Evolutionary conservation across 768 basidiomycete genomes (phyloP).

Genomic region (Kwoniella dejecticola): DNA sequence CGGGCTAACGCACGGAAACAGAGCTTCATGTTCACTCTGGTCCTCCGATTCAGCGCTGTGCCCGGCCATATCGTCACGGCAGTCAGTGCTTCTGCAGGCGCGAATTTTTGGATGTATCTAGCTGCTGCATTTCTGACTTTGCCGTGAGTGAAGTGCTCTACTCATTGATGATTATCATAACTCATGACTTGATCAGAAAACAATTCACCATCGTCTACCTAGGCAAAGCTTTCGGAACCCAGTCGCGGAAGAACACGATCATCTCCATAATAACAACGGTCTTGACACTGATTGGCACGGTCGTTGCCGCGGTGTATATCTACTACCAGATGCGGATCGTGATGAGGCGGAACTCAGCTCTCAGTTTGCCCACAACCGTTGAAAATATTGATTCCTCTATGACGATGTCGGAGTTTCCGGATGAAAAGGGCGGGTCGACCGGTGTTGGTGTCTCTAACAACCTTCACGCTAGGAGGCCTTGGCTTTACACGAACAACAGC

Average conservation of each 20-base stretch:
- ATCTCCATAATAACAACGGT: conserved; percentile 42
- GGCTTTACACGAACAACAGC: conserved; percentile 21
- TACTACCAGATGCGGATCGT: conserved; percentile 54
- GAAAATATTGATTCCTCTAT: neutral
- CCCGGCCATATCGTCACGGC: conserved; percentile 53
- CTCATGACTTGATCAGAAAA: conserved; percentile 31
- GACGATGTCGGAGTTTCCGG: conserved; percentile 19
- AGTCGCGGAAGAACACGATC: conserved; percentile 42
- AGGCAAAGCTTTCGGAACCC: conserved; percentile 45
- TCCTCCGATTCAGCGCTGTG: conserved; percentile 51
- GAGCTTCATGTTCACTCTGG: conserved; percentile 53
- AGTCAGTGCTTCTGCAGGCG: conserved; percentile 51
- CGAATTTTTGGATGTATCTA: conserved; percentile 48
- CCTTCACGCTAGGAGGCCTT: conserved; percentile 23
- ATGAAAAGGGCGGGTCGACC: conserved; percentile 14
- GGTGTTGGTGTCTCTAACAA: neutral
- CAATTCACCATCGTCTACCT: conserved; percentile 53
- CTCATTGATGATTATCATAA: neutral
- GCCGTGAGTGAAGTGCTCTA: conserved; percentile 26
- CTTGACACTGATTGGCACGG: conserved; percentile 45
- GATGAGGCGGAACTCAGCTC: conserved; percentile 32
- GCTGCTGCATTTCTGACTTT: conserved; percentile 49
- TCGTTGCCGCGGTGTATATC: conserved; percentile 51
- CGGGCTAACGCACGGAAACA: conserved; percentile 17
- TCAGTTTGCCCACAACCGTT: conserved; percentile 19